Evolutionary conservation across 176 grass and related monocot genomes (phyloP).

Genomic region (Puccinellia tenuiflora): DNA sequence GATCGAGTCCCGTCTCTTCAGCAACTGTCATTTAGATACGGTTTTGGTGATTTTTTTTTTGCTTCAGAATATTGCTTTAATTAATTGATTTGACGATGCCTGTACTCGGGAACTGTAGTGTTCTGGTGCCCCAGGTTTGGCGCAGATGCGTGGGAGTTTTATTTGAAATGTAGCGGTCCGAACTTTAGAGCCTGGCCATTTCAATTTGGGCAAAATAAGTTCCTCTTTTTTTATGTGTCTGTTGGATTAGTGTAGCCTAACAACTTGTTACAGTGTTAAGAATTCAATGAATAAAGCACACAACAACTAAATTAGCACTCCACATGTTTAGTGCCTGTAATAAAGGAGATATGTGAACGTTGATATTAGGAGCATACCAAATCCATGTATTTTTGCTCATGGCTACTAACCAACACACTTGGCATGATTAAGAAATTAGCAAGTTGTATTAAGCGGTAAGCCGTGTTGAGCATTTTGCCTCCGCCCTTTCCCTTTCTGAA

Average conservation of each 20-base stretch:
- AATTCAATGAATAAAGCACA: neutral
- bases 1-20: neutral
- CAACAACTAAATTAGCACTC: neutral
- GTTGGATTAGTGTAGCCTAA: neutral
- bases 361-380: neutral
- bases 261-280: neutral
- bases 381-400: neutral
- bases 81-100: neutral
- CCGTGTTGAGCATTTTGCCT: no score
- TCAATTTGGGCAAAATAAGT: neutral
- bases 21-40: neutral
- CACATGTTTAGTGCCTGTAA: neutral
- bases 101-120: neutral
- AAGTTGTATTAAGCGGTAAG: no score
- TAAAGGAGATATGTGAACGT: neutral
- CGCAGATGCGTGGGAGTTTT: neutral
- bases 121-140: neutral
- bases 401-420: neutral
- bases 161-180: neutral
- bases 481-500: no score
- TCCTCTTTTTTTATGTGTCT: neutral
- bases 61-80: neutral
- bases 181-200: neutral
- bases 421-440: neutral
- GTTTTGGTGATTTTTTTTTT: neutral